Evolutionary conservation across 192 early-diverging fungal genomes (phyloP).

Genomic region (Coemansia asiatica): DNA sequence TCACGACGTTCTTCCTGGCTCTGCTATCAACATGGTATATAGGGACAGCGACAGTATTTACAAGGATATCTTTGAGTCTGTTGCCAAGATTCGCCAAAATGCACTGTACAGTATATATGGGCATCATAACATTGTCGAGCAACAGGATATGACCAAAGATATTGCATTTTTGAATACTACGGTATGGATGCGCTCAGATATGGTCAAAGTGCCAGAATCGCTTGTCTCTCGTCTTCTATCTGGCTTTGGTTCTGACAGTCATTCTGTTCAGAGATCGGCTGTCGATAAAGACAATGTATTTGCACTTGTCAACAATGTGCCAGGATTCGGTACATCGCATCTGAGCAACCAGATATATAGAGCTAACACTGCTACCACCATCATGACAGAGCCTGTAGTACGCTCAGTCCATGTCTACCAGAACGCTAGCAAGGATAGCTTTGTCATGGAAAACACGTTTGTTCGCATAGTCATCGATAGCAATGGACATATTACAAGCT

Average conservation of each 20-base stretch:
- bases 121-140: neutral
- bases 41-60: slow-evolving; percentile 71
- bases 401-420: slow-evolving; percentile 15
- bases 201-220: slow-evolving; percentile 62
- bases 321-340: slow-evolving; percentile 14
- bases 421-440: slow-evolving; percentile 14
- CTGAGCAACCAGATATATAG: too few species aligned
- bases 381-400: neutral
- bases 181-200: slow-evolving; percentile 63
- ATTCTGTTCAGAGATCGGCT: slow-evolving; percentile 15
- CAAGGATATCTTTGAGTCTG: slow-evolving; percentile 33
- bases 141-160: neutral
- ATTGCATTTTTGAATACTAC: slow-evolving; percentile 64
- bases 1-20: slow-evolving; percentile 94
- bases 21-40: slow-evolving; percentile 85
- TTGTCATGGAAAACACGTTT: slow-evolving; percentile 71
- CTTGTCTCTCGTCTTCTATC: neutral
- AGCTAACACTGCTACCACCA: too few species aligned
- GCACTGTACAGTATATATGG: slow-evolving; percentile 49
- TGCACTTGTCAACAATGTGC: slow-evolving; percentile 30
- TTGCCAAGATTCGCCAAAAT: slow-evolving; percentile 44
- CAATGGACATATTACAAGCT: slow-evolving; percentile 66
- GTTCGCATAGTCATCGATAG: slow-evolving; percentile 69
- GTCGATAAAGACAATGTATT: slow-evolving; percentile 6
- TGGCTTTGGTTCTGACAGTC: neutral